phyloP scores from a whole-genome alignment of 2,329 filamentous ascomycete species.

The Phymatotrichopsis omnivora region DNA sequence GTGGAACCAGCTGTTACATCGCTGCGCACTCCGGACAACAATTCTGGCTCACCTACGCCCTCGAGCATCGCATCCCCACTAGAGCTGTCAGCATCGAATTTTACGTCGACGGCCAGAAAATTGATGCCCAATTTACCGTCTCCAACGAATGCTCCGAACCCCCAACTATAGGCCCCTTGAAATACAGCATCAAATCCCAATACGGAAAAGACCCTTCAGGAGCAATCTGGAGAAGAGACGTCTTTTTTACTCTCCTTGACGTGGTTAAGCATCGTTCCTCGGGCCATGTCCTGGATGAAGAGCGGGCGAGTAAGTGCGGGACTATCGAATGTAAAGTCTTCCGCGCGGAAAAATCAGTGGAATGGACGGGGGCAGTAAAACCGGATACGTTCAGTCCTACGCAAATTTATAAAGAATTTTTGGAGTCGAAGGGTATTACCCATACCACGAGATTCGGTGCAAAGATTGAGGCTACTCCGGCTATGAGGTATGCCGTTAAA shows the following conservation, averaged over 20 bases:
- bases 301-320: conserved; percentile 7
- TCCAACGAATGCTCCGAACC: not conserved
- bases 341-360: conserved; percentile 14
- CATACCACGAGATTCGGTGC: conserved; percentile 17
- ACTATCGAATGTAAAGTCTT: conserved; percentile 25
- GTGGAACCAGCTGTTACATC: conserved; percentile 23
- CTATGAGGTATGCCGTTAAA: conserved; percentile 16
- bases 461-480: conserved; percentile 6
- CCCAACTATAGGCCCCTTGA: conserved; percentile 16
- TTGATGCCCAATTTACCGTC: conserved; percentile 22
- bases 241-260: conserved; percentile 21
- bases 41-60: conserved; percentile 23
- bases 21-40: conserved; percentile 22
- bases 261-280: not conserved
- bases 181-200: conserved; percentile 23
- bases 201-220: conserved; percentile 9
- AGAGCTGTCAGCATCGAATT: conserved; percentile 20
- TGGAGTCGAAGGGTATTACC: conserved; percentile 11
- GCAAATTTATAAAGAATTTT: not conserved
- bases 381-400: conserved; percentile 8
- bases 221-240: conserved; percentile 16
- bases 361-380: conserved; percentile 9
- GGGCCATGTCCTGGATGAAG: not conserved
- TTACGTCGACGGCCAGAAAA: conserved; percentile 20
- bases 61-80: conserved; percentile 14